A percentile compares a stretch with the other conserved stretches of the same genome.
These are phyloP conservation scores for Solanum virginianum DNA, from an alignment of 257 asterid genomes.

Conservation along the genomic window DNA sequence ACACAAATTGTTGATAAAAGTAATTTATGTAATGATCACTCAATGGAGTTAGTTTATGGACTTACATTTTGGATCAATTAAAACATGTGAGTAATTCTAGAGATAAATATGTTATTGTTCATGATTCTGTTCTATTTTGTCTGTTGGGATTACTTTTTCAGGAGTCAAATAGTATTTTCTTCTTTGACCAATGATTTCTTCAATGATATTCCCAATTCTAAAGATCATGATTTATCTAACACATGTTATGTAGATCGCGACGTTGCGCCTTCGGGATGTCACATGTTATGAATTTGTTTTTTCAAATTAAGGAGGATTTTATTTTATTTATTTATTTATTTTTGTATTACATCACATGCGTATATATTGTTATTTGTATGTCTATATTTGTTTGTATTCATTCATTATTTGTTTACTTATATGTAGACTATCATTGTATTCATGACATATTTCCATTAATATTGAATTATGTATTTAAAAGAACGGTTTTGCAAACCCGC, in stretches of 20 bases:
- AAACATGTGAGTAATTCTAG: background rate
- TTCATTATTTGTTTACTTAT: too few species aligned
- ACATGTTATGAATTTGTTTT: too few species aligned
- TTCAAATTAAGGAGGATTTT: too few species aligned
- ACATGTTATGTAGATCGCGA: background rate
- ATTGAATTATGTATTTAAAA: too few species aligned
- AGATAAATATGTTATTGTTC: background rate
- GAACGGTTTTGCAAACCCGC: too few species aligned
- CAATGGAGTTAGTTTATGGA: background rate
- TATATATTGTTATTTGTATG: too few species aligned
- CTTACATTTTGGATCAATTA: background rate
- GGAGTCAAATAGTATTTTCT: background rate
- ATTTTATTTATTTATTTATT: too few species aligned
- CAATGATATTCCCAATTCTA: background rate
- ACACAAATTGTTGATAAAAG: background rate
- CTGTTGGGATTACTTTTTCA: background rate
- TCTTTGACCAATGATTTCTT: background rate
- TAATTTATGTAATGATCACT: background rate
- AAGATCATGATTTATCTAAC: background rate
- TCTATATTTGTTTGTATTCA: too few species aligned
- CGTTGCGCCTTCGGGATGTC: too few species aligned
- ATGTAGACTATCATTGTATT: too few species aligned
- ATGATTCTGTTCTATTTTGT: background rate
- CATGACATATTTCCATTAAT: too few species aligned
- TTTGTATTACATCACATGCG: too few species aligned